Base-by-base conservation (phyloP, 2,329 filamentous ascomycete genomes). In the Hypoxylon sp. region DNA sequence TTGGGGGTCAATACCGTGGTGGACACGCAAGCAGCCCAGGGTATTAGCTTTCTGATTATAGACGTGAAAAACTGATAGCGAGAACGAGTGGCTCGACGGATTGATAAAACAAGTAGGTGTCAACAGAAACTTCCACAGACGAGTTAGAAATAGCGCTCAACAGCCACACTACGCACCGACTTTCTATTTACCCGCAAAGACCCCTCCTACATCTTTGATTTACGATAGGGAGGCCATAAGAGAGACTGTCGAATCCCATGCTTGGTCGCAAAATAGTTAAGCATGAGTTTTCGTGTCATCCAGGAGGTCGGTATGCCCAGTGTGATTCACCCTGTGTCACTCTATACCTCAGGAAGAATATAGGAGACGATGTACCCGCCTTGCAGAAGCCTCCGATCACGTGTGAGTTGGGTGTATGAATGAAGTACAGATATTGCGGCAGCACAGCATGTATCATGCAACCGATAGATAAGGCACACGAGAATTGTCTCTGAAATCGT, bases 11-110 rank as follows among this genome's bases (percentile, higher is more conserved):
- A 47, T 22, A 37, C 39, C 50, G 66, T 35, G 3, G 50, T 33
- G 44, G 60, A 14, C 26, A 58, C 46, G 51, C 61, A 59, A 14
- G 61, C 47, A 22, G 61, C 50, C 51, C 51, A 71, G 13, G 66
- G 33, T 26, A 55, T 31, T 51, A 63, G 48, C 33, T 22, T 61
- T 37, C 46, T 54, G 9, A 42, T 5, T 55, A 51, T 37, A 58
- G 29, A 44, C 63, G 64, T 67, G 9, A 58, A 17, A 22, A 11
- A 22, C 29, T 24, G 29, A 33, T 44, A 3, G 42, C 13, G 24
- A 46, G 31, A 31, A 3, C 14, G 17, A 26, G 50, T 9, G 17
- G n/a, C 8, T 35, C 13, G 17, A 33, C 42, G 13, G 22, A 31
- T 35, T 13, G 6, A 26, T 47, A 39, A 5, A 22, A n/a, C 14